phyloP scores from a whole-genome alignment of 371 early-diverging fungal genomes.

The Nematocida parisii region DNA sequence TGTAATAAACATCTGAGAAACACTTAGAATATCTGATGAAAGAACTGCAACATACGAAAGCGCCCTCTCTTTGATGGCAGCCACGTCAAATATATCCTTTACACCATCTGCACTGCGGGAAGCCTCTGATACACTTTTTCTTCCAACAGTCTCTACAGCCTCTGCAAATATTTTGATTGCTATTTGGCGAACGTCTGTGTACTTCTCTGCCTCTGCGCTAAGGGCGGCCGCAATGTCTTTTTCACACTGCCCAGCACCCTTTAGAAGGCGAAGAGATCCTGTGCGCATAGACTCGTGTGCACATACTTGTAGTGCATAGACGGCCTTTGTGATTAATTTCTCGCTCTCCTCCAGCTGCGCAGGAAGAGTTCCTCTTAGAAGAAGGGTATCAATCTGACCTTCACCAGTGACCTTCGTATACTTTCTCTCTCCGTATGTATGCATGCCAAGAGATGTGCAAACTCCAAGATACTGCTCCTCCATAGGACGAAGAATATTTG shows the following conservation, averaged over 20 bases:
- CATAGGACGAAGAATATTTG: constrained; percentile 44
- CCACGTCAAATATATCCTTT: constrained; percentile 57
- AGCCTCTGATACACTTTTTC: constrained; percentile 31
- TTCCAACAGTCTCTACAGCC: constrained; percentile 29
- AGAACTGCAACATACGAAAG: constrained; percentile 66
- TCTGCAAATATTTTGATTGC: constrained; percentile 29
- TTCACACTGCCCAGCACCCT: constrained; percentile 52
- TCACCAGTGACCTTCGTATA: constrained; percentile 61
- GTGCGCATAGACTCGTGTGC: constrained; percentile 52
- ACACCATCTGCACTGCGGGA: constrained; percentile 7
- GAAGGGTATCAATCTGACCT: constrained; percentile 60
- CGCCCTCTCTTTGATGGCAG: constrained; percentile 61
- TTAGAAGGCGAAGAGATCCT: constrained; percentile 26
- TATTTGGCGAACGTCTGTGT: constrained; percentile 42
- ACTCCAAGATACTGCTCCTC: constrained; percentile 35
- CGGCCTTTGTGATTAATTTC: constrained; percentile 49
- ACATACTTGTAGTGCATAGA: constrained; percentile 47
- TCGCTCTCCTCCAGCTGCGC: constrained; percentile 65
- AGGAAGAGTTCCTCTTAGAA: constrained; percentile 64
- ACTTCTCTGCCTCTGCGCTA: constrained; percentile 12
- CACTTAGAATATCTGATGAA: constrained; percentile 60
- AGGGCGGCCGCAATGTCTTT: constrained; percentile 19
- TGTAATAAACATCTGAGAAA: constrained; percentile 69
- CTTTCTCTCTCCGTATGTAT: constrained; percentile 54
- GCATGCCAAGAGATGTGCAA: constrained; percentile 46